Percentiles rank a stretch among this genome's conserved stretches.
Evolutionary conservation across 2,329 filamentous ascomycete species (phyloP).

Genomic region (Magnaporthiopsis rhizophila): DNA sequence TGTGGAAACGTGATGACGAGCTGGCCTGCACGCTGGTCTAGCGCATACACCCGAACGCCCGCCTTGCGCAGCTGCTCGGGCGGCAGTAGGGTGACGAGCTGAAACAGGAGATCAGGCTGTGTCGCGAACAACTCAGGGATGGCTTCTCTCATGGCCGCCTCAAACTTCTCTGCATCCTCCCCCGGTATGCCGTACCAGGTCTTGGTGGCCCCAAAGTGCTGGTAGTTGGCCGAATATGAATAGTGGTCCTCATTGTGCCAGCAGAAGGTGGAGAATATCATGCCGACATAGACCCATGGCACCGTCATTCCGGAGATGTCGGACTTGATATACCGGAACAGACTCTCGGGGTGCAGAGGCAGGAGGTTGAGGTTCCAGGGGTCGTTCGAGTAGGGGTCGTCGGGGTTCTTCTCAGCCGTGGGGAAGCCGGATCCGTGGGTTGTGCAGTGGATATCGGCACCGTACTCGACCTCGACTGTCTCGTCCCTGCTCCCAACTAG

Average conservation of each 20-base stretch:
- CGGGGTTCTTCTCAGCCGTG: conserved; percentile 83
- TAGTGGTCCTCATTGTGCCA: conserved; percentile 99
- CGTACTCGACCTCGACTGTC: conserved; percentile 95
- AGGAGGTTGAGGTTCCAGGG: conserved; percentile 95
- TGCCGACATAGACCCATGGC: conserved; percentile 97
- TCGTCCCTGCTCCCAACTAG: conserved; percentile 90
- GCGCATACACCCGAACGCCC: conserved; percentile 83
- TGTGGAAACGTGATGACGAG: conserved; percentile 96
- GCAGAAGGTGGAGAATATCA: conserved; percentile 99
- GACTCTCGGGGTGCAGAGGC: conserved; percentile 80
- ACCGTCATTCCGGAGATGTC: conserved; percentile 99
- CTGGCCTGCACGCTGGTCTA: conserved; percentile 94
- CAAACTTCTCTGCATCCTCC: conserved; percentile 88
- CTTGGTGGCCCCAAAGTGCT: conserved; percentile 96
- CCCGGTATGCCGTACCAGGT: conserved; percentile 98
- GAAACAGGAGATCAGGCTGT: conserved; percentile 91
- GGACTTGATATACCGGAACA: conserved; percentile 95
- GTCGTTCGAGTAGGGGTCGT: conserved; percentile 78
- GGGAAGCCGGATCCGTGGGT: conserved; percentile 97
- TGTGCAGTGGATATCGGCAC: conserved; percentile 94
- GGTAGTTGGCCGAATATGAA: conserved; percentile 95
- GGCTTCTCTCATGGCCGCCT: conserved; percentile 88
- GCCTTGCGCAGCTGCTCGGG: conserved; percentile 90
- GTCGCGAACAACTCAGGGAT: conserved; percentile 96
- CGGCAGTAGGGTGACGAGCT: conserved; percentile 90